A percentile compares a stretch with the other conserved stretches of the same genome.
phyloP scores from a whole-genome alignment of 306 rosid species.

The Mimosa bimucronata region DNA sequence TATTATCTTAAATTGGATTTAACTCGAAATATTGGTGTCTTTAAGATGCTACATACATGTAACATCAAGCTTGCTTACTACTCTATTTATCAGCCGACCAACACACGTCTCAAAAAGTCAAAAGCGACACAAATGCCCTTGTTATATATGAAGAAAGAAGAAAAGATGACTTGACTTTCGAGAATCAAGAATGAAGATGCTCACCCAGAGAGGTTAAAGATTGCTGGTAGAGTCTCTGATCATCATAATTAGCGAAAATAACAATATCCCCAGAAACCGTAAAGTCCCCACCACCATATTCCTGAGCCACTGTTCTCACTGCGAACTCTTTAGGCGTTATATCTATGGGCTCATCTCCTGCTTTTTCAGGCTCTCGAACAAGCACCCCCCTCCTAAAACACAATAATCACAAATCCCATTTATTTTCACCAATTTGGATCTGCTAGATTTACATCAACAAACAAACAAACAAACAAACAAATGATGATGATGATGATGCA shows the following conservation, averaged over 20 bases:
- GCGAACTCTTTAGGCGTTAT: slow-evolving; percentile 84
- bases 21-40: neutral
- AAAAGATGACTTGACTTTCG: neutral
- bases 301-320: slow-evolving; percentile 88
- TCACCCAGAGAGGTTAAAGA: slow-evolving; percentile 56
- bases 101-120: too few species aligned
- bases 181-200: slow-evolving; percentile 8
- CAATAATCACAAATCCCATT: slow-evolving; percentile 6
- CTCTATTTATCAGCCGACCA: neutral
- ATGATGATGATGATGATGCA: neutral
- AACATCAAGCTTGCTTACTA: too few species aligned
- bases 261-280: slow-evolving; percentile 66
- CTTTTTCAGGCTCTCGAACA: slow-evolving; percentile 68
- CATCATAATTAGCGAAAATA: slow-evolving; percentile 78
- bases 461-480: too few species aligned
- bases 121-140: neutral
- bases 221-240: slow-evolving; percentile 88
- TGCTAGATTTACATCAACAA: neutral
- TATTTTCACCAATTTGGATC: neutral
- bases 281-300: slow-evolving; percentile 93
- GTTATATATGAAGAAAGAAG: neutral
- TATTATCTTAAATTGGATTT: too few species aligned
- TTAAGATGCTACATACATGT: too few species aligned
- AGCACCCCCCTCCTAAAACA: slow-evolving; percentile 77
- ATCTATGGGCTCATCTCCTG: slow-evolving; percentile 66